phyloP scores from a whole-genome alignment of 495 filamentous ascomycete species.

The Parmelia sp. region DNA sequence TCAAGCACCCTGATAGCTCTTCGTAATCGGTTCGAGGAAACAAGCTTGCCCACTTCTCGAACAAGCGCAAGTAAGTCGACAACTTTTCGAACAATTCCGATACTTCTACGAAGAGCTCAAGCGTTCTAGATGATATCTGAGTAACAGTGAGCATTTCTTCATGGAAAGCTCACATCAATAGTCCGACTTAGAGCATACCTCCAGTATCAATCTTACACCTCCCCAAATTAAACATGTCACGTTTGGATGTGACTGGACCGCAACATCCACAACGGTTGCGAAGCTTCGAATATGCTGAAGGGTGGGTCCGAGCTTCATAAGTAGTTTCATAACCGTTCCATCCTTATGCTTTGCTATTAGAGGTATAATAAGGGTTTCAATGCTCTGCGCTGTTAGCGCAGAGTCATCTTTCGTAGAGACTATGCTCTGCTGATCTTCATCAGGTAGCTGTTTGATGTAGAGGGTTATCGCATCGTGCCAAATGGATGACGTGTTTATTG shows the following conservation, averaged over 20 bases:
- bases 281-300: constrained; percentile 7
- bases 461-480: constrained; percentile 1
- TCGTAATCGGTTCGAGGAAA: background rate
- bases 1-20: constrained; percentile 3
- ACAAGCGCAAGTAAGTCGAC: background rate
- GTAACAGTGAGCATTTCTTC: background rate
- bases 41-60: constrained; percentile 1
- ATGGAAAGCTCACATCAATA: background rate
- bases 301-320: background rate
- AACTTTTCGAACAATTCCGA: background rate
- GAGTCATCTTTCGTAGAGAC: background rate
- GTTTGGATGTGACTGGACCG: constrained; percentile 4
- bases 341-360: background rate
- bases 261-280: background rate
- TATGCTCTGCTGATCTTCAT: background rate
- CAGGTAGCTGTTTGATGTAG: background rate
- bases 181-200: background rate
- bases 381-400: background rate
- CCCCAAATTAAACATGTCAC: constrained; percentile 2
- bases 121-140: background rate
- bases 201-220: background rate
- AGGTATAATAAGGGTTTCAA: background rate
- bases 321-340: background rate
- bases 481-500: background rate
- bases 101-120: background rate